phyloP scores from a whole-genome alignment of 1,284 basidiomycete genomes.

The Rugosomyces carneus region DNA sequence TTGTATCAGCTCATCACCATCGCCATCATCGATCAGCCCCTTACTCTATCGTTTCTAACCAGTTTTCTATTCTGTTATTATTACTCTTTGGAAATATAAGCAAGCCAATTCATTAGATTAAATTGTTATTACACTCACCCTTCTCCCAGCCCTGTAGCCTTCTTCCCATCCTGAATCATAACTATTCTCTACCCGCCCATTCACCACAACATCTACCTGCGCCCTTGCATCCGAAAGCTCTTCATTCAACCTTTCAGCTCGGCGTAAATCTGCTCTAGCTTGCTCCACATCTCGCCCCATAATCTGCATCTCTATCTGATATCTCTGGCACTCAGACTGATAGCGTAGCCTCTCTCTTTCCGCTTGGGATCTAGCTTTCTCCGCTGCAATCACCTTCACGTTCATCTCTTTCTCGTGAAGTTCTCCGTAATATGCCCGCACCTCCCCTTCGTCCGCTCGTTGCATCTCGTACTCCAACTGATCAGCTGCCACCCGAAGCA shows the following conservation, averaged over 20 bases:
- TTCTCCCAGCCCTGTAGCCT: constrained; percentile 38
- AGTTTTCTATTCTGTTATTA: background rate
- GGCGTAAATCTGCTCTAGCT: constrained; percentile 34
- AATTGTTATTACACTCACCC: constrained; percentile 39
- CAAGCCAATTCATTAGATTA: no score
- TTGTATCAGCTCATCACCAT: no score
- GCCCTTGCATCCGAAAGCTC: constrained; percentile 42
- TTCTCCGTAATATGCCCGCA: constrained; percentile 50
- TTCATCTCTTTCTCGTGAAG: constrained; percentile 37
- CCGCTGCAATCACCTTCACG: constrained; percentile 33
- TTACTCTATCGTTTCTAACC: background rate
- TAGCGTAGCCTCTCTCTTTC: constrained; percentile 42
- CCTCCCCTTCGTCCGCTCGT: constrained; percentile 44
- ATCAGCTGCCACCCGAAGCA: constrained; percentile 48
- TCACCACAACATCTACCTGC: constrained; percentile 41
- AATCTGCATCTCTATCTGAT: constrained; percentile 43
- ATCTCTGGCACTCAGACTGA: constrained; percentile 38
- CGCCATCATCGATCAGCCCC: background rate
- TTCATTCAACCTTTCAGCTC: constrained; percentile 38
- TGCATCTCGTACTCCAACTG: constrained; percentile 52
- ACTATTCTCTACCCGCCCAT: constrained; percentile 40
- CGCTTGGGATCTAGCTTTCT: constrained; percentile 39
- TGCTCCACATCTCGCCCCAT: constrained; percentile 44
- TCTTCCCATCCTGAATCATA: constrained; percentile 35
- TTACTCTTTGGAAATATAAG: background rate